Conservation (phyloP, 768 basidiomycete genomes). For the Mycena leptocephala region DNA sequence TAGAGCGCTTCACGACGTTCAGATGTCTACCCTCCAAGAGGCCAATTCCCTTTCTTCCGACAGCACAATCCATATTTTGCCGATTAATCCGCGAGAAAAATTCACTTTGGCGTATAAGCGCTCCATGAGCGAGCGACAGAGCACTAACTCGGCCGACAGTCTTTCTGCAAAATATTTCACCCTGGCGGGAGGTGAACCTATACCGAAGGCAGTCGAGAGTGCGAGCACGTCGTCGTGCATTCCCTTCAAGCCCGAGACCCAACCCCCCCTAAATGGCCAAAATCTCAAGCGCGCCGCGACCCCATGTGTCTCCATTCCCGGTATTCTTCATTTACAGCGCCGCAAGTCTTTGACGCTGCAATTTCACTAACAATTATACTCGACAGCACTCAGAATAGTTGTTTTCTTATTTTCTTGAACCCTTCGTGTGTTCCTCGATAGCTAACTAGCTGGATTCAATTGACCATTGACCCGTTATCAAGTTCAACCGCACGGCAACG, state of each 20-base stretch:
- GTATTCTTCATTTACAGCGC: no score
- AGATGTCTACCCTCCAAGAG: neutral
- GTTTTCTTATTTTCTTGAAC: no score
- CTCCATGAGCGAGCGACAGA: neutral
- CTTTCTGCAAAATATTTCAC: neutral
- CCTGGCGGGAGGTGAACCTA: neutral
- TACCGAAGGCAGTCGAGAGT: neutral
- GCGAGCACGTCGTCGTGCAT: constrained; percentile 1
- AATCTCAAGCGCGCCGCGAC: no score
- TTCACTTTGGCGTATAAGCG: neutral
- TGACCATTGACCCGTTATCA: no score
- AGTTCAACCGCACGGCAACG: no score
- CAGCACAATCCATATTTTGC: neutral
- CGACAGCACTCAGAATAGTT: no score
- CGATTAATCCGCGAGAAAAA: neutral
- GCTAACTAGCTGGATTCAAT: no score
- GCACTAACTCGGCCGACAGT: neutral
- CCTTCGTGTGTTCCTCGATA: no score
- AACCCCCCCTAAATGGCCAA: no score
- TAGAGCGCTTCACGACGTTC: neutral
- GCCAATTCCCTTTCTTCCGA: constrained; percentile 3
- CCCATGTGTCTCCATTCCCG: no score
- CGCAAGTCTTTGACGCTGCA: no score
- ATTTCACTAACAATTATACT: no score
- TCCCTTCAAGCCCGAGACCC: neutral